Conservation (phyloP, 2,329 filamentous ascomycete species). For the Microcyclospora pomicola region DNA sequence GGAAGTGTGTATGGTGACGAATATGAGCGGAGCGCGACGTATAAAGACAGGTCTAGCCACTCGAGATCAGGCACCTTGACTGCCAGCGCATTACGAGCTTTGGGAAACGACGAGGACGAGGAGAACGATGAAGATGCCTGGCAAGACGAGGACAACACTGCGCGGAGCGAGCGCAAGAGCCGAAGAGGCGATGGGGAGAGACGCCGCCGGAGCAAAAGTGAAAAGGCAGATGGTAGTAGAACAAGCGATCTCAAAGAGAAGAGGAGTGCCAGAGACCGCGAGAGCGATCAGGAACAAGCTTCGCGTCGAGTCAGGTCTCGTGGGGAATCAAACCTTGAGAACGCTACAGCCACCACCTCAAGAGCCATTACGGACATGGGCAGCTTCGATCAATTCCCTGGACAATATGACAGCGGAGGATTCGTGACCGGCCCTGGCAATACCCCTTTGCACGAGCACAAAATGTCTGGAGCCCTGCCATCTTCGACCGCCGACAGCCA, state of each 20-base stretch:
- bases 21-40: constrained; percentile 13
- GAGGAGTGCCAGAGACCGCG: constrained; percentile 18
- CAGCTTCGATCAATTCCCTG: constrained; percentile 21
- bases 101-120: constrained; percentile 18
- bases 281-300: constrained; percentile 19
- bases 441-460: constrained; percentile 3
- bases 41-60: constrained; percentile 17
- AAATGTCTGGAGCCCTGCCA: constrained; percentile 20
- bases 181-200: constrained; percentile 4
- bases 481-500: constrained; percentile 28
- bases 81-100: constrained; percentile 20
- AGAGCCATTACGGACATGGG: constrained; percentile 17
- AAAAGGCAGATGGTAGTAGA: constrained; percentile 6
- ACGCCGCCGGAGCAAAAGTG: constrained; percentile 14
- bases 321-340: constrained; percentile 7
- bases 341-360: constrained; percentile 3
- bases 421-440: constrained; percentile 6
- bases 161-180: constrained; percentile 14
- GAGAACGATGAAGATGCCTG: constrained; percentile 21
- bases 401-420: constrained; percentile 11
- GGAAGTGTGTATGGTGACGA: constrained; percentile 13
- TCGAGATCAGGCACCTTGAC: constrained; percentile 20
- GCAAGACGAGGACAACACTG: constrained; percentile 16
- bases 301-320: constrained; percentile 4
- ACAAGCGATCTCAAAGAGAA: constrained; percentile 10